Evolutionary conservation across 2,329 filamentous ascomycete species (phyloP).

Genomic region (Sarocladium oryzae): DNA sequence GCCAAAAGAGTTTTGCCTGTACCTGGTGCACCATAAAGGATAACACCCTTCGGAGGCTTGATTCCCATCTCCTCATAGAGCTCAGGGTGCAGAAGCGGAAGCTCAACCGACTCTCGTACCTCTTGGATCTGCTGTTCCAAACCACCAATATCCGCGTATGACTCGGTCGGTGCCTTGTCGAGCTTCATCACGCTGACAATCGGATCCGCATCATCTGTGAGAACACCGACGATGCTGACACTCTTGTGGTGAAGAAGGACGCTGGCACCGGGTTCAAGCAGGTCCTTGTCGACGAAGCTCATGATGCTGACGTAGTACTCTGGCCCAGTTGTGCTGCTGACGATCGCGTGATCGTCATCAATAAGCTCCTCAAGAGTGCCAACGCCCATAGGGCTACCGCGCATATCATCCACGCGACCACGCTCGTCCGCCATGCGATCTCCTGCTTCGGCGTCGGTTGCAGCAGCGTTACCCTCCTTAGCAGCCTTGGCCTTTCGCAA

Average conservation of each 20-base stretch:
- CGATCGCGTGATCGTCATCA: conserved; percentile 97
- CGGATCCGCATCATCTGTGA: conserved; percentile 94
- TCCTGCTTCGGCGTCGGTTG: conserved; percentile 58
- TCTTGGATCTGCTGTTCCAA: conserved; percentile 94
- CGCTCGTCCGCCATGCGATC: conserved; percentile 94
- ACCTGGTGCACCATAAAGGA: conserved; percentile 93
- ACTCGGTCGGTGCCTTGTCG: conserved; percentile 96
- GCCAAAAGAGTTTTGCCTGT: conserved; percentile 95
- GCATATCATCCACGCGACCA: conserved; percentile 94
- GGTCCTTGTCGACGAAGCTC: conserved; percentile 99
- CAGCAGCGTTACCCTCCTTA: conserved; percentile 57
- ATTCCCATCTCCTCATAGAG: conserved; percentile 99
- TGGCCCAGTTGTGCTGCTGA: conserved; percentile 92
- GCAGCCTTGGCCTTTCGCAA: conserved; percentile 85
- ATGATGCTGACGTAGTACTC: conserved; percentile 99
- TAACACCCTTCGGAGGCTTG: conserved; percentile 98
- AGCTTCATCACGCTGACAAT: conserved; percentile 98
- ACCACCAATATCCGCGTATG: conserved; percentile 97
- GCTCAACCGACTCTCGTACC: conserved; percentile 91
- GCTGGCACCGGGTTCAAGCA: conserved; percentile 91
- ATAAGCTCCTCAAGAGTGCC: conserved; percentile 98
- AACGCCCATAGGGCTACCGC: conserved; percentile 96
- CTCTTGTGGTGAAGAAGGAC: conserved; percentile 96
- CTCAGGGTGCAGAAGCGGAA: conserved; percentile 91
- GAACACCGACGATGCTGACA: conserved; percentile 92